phyloP scores from a whole-genome alignment of 805 yeast genomes.

The Schwanniomyces vanrijiae region DNA sequence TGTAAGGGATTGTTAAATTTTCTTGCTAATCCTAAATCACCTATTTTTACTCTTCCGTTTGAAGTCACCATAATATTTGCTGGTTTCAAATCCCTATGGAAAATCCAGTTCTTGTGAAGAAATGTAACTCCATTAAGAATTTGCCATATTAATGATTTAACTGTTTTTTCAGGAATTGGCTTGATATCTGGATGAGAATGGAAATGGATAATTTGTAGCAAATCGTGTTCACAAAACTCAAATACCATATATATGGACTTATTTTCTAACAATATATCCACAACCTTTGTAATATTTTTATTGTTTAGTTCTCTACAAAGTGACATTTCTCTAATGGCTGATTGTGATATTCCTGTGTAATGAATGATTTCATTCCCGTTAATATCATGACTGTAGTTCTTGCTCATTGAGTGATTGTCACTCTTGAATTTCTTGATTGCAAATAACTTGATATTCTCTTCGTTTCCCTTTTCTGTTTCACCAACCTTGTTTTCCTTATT shows the following conservation, averaged over 20 bases:
- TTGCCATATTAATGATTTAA: constrained; percentile 90
- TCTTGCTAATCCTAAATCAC: constrained; percentile 91
- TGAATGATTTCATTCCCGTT: constrained; percentile 85
- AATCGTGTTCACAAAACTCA: constrained; percentile 95
- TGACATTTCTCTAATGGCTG: constrained; percentile 96
- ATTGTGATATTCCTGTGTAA: constrained; percentile 93
- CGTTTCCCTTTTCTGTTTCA: constrained; percentile 6
- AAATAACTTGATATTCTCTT: constrained; percentile 38
- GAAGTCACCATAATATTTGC: constrained; percentile 96
- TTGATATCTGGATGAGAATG: constrained; percentile 88
- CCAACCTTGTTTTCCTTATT: constrained; percentile 6
- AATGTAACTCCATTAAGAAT: constrained; percentile 87
- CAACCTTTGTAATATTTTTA: constrained; percentile 73
- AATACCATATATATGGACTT: constrained; percentile 92
- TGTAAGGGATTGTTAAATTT: constrained; percentile 85
- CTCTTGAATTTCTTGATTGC: constrained; percentile 96
- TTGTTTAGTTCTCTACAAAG: constrained; percentile 85
- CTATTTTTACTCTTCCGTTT: constrained; percentile 90
- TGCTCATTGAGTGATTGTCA: constrained; percentile 50
- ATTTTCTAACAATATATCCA: constrained; percentile 82
- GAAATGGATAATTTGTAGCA: constrained; percentile 88
- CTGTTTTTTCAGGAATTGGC: constrained; percentile 73
- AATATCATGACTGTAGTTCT: constrained; percentile 34
- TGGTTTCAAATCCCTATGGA: constrained; percentile 95
- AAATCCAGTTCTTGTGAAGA: constrained; percentile 92